These are phyloP conservation scores for Pestalotiopsis sp. DNA, from an alignment of 2,329 filamentous ascomycete species.

Conservation along the genomic window DNA sequence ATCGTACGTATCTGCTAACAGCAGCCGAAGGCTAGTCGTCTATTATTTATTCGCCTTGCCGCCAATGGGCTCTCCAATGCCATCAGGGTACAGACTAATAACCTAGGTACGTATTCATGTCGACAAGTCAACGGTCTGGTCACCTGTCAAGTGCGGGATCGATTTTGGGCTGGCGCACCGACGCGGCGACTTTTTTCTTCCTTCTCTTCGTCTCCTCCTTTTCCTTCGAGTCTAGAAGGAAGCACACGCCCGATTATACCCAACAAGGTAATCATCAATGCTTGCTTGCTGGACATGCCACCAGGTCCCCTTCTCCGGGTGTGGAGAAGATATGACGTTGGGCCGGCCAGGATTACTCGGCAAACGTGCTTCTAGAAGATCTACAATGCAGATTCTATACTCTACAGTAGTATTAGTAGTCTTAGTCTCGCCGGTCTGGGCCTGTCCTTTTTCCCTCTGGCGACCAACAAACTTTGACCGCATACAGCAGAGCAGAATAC, in stretches of 20 bases:
- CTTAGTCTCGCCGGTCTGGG: not conserved
- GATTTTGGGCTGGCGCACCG: not conserved
- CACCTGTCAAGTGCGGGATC: constrained; percentile 1
- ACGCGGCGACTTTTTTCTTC: not conserved
- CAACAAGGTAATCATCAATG: not conserved
- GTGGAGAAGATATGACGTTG: not conserved
- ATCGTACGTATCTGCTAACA: not conserved
- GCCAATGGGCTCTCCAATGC: too few relatives aligned
- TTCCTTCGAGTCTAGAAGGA: not conserved
- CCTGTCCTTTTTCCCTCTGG: not conserved
- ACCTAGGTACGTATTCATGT: not conserved
- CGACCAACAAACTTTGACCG: not conserved
- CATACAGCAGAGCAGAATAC: not conserved
- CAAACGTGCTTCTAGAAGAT: not conserved
- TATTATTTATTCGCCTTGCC: too few relatives aligned
- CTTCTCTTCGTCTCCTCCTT: not conserved
- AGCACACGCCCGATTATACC: not conserved
- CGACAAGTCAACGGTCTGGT: not conserved
- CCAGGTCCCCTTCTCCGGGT: not conserved
- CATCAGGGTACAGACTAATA: not conserved
- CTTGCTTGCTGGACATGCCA: not conserved
- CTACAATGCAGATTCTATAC: not conserved
- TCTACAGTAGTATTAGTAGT: not conserved
- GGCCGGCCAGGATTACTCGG: not conserved
- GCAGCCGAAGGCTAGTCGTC: too few relatives aligned